These are phyloP conservation scores for Mycena vulgaris DNA, from an alignment of 768 basidiomycete genomes.

Conservation along the genomic window DNA sequence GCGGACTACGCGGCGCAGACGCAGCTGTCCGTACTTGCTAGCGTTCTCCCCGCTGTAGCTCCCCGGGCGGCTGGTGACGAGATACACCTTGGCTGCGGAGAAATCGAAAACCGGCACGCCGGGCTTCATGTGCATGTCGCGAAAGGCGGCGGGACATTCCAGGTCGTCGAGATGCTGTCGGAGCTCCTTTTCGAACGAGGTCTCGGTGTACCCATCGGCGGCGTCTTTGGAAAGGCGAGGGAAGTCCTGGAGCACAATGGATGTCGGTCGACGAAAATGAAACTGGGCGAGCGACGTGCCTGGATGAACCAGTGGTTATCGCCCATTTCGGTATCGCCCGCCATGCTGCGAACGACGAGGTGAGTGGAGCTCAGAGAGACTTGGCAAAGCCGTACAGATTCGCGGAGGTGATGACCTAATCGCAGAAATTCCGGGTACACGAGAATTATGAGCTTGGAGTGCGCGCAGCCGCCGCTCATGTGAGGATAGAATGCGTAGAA, in stretches of 20 bases:
- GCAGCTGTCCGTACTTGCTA: conserved; percentile 7
- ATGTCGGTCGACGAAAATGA: too few relatives aligned
- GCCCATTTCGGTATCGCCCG: background rate
- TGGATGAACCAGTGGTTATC: conserved; percentile 18
- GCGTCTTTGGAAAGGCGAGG: background rate
- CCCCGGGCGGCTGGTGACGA: conserved; percentile 18
- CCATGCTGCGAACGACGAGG: background rate
- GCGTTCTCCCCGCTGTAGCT: background rate
- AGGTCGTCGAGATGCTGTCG: conserved; percentile 1
- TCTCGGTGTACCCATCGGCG: background rate
- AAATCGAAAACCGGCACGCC: background rate
- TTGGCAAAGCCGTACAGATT: conserved; percentile 14
- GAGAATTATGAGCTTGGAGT: conserved; percentile 21
- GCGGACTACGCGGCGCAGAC: conserved; percentile 1
- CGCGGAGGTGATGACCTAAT: conserved; percentile 21
- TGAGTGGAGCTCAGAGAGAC: background rate
- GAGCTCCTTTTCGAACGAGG: background rate
- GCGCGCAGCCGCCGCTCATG: conserved; percentile 11
- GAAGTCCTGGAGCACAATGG: background rate
- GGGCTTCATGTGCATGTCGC: background rate
- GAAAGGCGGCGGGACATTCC: background rate
- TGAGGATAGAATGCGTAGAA: conserved; percentile 14
- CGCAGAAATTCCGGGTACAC: conserved; percentile 21
- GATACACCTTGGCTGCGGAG: conserved; percentile 15
- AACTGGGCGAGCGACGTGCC: background rate